Base-by-base conservation (phyloP, 257 asterid genomes). In the Craterostigma plantagineum region DNA sequence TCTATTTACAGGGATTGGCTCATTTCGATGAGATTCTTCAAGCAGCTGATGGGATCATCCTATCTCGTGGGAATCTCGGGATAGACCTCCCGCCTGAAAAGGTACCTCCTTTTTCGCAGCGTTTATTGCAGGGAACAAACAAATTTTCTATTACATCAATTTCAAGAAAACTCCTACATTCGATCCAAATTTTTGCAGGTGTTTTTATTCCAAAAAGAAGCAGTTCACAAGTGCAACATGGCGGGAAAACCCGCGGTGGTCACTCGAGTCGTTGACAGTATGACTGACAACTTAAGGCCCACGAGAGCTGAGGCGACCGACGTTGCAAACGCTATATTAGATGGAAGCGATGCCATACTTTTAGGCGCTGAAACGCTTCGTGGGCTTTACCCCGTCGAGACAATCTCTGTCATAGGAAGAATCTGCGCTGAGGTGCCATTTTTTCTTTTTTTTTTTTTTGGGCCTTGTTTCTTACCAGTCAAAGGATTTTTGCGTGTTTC, bases 261-360 rank as follows among this genome's bases (percentile, higher is more conserved):
- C 48, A 86, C 97, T 43, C 97, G 97, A 37, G 94, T 86, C 41
- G 94, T 86, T 4, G 97, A 81, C 63, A 76, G 91, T 42, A 86
- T 86, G 97, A 81, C 97, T 0, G 85, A 81, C 75, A 86, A 86
- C 58, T 65, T 81, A 55, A 73, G 97, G 60, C 97, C 94, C 16
- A 81, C 97, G 45, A 94, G 97, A 68, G 97, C 97, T 6, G 97
- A 86, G 70, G 97, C 97, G 52, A 86, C 97, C 38, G 94, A 86
- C 61, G 91, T 86, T 36, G 97, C 97, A 46, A 86, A 86, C 68
- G 94, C 94, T 36, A 91, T 86, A 7, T 69, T 86, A 42, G 97
- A 86, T 65, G 97, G 96, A 77, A 74, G 57, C 14, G 77, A 73
- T 60, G 82, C 83, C 9, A 63, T 73, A 56, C 73, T 73, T 48